A percentile compares a stretch with the other conserved stretches of the same genome.
Evolutionary conservation across 2,329 filamentous ascomycete species (phyloP).

Genomic region (Pseudodiploospora longispora): DNA sequence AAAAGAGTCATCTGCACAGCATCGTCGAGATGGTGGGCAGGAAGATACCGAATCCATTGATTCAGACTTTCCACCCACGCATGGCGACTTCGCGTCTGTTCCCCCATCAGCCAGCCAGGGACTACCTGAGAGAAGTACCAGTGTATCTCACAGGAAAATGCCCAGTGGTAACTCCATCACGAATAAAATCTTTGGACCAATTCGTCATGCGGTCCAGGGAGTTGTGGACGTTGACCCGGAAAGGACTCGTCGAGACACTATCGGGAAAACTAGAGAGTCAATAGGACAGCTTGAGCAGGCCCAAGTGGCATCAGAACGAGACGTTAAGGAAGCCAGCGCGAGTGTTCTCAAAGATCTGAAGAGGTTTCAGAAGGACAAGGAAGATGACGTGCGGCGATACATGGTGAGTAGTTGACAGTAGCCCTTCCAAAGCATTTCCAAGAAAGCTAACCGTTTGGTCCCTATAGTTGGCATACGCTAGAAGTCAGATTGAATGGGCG

Average conservation of each 20-base stretch:
- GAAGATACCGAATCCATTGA: constrained; percentile 88
- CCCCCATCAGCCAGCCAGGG: constrained; percentile 69
- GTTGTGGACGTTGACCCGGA: constrained; percentile 96
- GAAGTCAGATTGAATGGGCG: constrained; percentile 90
- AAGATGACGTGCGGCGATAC: constrained; percentile 85
- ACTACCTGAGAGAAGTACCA: constrained; percentile 45
- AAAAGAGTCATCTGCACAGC: constrained; percentile 41
- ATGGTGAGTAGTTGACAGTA: constrained; percentile 61
- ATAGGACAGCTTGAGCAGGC: constrained; percentile 84
- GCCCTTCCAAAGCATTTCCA: neutral
- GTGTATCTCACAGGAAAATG: constrained; percentile 62
- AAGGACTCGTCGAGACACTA: constrained; percentile 81
- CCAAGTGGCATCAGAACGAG: constrained; percentile 75
- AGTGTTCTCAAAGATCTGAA: constrained; percentile 86
- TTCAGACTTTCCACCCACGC: constrained; percentile 88
- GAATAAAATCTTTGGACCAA: constrained; percentile 86
- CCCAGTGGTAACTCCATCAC: constrained; percentile 86
- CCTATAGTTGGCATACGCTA: constrained; percentile 75
- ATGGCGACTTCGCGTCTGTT: constrained; percentile 59
- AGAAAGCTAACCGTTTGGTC: neutral
- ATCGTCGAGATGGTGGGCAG: constrained; percentile 47
- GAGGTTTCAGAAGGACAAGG: constrained; percentile 91
- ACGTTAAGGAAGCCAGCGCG: constrained; percentile 85
- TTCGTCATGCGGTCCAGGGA: constrained; percentile 91
- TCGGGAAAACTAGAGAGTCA: constrained; percentile 89